Percentiles rank a stretch among this genome's conserved stretches.
Evolutionary conservation across 345 rosid genomes (phyloP).

Genomic region (Barbarea vulgaris): DNA sequence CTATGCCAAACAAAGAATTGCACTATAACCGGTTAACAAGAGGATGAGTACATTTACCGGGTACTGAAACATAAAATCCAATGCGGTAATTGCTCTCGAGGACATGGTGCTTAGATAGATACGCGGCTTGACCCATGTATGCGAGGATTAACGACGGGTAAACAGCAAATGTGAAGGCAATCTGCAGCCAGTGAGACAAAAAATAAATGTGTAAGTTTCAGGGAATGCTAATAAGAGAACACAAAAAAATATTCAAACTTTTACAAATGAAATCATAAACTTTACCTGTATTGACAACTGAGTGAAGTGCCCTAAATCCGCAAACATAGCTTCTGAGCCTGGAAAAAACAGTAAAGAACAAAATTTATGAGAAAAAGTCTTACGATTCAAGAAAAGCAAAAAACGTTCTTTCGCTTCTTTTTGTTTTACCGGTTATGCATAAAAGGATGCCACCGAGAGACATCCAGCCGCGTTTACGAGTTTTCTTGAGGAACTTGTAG

Average conservation of each 20-base stretch:
- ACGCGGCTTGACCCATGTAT: constrained; percentile 99
- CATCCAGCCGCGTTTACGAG: constrained; percentile 97
- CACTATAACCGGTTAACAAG: constrained; percentile 1
- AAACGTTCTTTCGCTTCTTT: background rate
- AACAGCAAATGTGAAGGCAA: constrained; percentile 87
- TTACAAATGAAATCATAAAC: background rate
- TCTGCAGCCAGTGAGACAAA: constrained; percentile 50
- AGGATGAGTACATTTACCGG: constrained; percentile 53
- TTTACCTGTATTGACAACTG: constrained; percentile 87
- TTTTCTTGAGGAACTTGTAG: constrained; percentile 84
- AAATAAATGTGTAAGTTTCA: background rate
- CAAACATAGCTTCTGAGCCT: constrained; percentile 99
- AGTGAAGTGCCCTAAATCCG: constrained; percentile 97
- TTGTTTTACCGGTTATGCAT: constrained; percentile 77
- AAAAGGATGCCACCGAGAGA: constrained; percentile 94
- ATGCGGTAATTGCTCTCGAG: constrained; percentile 61
- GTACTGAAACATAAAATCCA: constrained; percentile 96
- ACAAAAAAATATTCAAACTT: background rate
- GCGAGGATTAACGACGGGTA: constrained; percentile 96
- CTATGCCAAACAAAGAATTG: constrained; percentile 1
- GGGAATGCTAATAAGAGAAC: background rate
- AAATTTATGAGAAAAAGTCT: background rate
- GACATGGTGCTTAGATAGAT: constrained; percentile 79
- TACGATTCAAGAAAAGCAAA: background rate
- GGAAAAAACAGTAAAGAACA: background rate